These are phyloP conservation scores for Anthoceros angustus DNA, from an alignment of 225 moss, liverwort and hornwort species.

Conservation along the genomic window DNA sequence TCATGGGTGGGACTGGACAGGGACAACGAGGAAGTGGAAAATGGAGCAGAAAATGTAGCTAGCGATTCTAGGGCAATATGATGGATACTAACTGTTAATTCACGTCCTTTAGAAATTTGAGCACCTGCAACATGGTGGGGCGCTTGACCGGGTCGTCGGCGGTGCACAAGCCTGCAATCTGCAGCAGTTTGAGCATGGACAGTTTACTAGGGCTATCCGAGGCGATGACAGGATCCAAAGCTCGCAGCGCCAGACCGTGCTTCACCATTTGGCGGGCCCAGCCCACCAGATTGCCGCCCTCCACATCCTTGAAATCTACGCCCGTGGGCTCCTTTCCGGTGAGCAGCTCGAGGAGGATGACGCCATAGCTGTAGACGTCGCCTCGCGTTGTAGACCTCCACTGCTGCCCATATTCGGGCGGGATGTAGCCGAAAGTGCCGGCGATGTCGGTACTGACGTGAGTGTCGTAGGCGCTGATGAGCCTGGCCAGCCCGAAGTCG, in stretches of 20 bases:
- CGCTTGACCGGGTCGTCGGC: neutral
- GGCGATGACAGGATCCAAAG: neutral
- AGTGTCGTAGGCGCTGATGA: constrained; percentile 3
- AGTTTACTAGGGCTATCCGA: neutral
- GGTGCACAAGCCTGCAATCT: neutral
- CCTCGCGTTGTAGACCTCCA: neutral
- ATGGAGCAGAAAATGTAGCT: too few relatives aligned
- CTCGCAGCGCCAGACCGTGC: neutral
- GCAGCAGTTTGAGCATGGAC: neutral
- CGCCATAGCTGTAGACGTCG: constrained; percentile 4
- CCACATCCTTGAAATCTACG: neutral
- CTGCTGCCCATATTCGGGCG: neutral
- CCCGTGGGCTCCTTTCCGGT: constrained; percentile 1
- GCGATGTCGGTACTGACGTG: constrained; percentile 3
- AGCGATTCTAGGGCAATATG: too few relatives aligned
- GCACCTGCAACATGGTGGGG: constrained; percentile 4
- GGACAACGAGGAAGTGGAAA: constrained; percentile 16
- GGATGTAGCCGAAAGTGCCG: constrained; percentile 4
- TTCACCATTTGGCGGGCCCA: neutral
- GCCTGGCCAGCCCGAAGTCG: constrained; percentile 2
- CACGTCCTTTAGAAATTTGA: neutral
- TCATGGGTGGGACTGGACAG: constrained; percentile 60
- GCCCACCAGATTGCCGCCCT: neutral
- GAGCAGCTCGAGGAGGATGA: neutral
- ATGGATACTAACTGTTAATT: too few relatives aligned